Conservation (phyloP, 345 rosid species). For the Iberis pinnata region DNA sequence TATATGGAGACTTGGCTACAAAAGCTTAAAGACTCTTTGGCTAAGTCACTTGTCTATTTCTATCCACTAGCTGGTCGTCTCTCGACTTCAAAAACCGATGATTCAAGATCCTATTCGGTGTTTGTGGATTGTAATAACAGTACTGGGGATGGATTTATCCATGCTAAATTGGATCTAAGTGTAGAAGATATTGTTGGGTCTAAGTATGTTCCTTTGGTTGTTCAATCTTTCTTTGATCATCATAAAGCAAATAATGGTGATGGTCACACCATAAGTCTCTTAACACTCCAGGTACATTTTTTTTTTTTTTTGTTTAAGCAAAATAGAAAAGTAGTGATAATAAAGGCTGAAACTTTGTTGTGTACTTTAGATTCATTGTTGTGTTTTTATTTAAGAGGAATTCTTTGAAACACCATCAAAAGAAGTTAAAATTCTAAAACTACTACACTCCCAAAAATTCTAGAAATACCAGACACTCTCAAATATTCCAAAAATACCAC, state of each 20-base stretch:
- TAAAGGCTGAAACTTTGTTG: too few relatives aligned
- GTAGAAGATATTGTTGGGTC: conserved; percentile 45
- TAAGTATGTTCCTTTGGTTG: conserved; percentile 43
- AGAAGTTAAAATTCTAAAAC: too few relatives aligned
- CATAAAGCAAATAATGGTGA: conserved; percentile 49
- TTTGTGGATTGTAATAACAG: conserved; percentile 53
- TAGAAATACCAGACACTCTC: too few relatives aligned
- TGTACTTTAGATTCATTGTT: too few relatives aligned
- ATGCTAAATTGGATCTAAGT: conserved; percentile 37
- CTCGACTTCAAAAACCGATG: conserved; percentile 15
- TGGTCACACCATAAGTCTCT: conserved; percentile 48
- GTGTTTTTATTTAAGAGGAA: too few relatives aligned
- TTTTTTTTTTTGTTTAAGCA: too few relatives aligned
- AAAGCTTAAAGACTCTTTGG: conserved; percentile 46
- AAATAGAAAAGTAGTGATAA: too few relatives aligned
- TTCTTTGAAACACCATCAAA: too few relatives aligned
- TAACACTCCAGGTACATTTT: conserved; percentile 43
- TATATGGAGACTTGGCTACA: conserved; percentile 37
- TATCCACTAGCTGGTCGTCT: conserved; percentile 68
- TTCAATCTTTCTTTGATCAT: conserved; percentile 64
- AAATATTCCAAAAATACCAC: too few relatives aligned
- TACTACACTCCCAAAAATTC: too few relatives aligned
- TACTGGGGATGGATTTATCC: conserved; percentile 61
- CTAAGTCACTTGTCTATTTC: conserved; percentile 52
- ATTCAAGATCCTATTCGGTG: conserved; percentile 35